Evolutionary conservation across 139 green algal genomes (phyloP).

Genomic region (Yamagishiella unicocca): DNA sequence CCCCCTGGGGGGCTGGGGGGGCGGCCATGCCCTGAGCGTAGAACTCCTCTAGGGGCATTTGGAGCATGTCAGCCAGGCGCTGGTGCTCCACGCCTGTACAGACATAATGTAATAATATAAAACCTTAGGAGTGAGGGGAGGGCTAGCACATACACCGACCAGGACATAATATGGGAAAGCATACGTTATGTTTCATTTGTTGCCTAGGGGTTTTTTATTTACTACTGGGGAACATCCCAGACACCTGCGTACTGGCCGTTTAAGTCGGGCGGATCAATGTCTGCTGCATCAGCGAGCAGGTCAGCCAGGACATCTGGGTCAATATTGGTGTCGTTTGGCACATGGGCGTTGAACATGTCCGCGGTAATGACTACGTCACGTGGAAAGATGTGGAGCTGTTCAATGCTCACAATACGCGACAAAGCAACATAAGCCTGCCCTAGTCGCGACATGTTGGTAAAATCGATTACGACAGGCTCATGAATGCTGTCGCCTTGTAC

Average conservation of each 20-base stretch:
- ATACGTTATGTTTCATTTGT: neutral
- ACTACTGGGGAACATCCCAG: neutral
- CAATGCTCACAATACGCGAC: neutral
- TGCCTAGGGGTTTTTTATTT: neutral
- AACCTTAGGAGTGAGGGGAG: neutral
- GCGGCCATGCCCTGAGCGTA: neutral
- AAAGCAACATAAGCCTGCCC: too few relatives aligned
- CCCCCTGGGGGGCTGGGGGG: neutral
- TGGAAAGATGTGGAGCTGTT: neutral
- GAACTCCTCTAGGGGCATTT: neutral
- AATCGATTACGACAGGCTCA: neutral
- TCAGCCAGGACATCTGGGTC: neutral
- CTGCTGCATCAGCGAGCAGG: neutral
- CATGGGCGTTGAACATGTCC: slow-evolving; percentile 1
- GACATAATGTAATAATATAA: neutral
- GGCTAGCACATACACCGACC: neutral
- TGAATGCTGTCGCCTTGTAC: slow-evolving; percentile 7
- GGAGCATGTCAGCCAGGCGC: neutral
- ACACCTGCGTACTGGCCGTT: neutral
- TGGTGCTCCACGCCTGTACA: neutral
- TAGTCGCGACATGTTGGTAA: neutral
- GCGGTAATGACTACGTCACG: neutral
- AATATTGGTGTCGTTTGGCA: neutral
- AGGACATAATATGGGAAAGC: neutral
- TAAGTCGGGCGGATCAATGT: neutral